Base-by-base conservation (phyloP, 495 filamentous ascomycete species). In the Thermochaetoides thermophila region DNA sequence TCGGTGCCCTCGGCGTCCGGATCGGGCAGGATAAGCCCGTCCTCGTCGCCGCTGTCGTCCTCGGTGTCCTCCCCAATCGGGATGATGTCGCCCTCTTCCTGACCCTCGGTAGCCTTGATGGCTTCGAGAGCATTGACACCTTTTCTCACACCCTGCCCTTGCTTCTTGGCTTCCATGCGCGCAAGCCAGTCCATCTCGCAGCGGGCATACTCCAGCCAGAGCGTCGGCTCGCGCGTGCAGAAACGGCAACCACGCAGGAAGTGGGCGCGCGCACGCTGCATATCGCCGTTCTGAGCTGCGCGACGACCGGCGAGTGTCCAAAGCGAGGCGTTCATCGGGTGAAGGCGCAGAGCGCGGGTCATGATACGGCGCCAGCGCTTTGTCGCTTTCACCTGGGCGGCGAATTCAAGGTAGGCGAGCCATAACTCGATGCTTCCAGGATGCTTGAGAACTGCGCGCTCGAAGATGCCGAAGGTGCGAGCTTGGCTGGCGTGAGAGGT, bases 221-320 rank as follows among this genome's bases (percentile, higher is more conserved):
- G 46, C 9, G 60, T 54, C 39, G 63, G 67, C 17, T 76, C 74
- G 15, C 59, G 68, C 35, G 75, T 81, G 54, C 84, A 93, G 49
- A 95, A 93, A 29, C 89, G 66, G 32, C 92, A 63, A 9, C 89
- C 89, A 12, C 87, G 77, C 72, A 96, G 78, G 48, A 87, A 93
- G 36, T 78, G 81, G 7, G 45, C 59, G 19, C 89, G 58, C 8
- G 83, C 85, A 16, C 74, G 74, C 34, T 72, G 74, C 69, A 96
- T 89, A 57, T 96, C 87, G 4, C 73, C 79, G 38, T 78, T 69
- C 8, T 68, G 63, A 10, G 92, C 85, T 27, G 86, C 64, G 15
- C 74, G 66, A 40, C 77, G 66, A 9, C 84, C 87, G 4, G 85
- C 89, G 45, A 85, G 73, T 6, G 85, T 67, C 89, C 89, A 99